phyloP scores from a whole-genome alignment of 805 yeast genomes.

The Wickerhamiella occidentalis region DNA sequence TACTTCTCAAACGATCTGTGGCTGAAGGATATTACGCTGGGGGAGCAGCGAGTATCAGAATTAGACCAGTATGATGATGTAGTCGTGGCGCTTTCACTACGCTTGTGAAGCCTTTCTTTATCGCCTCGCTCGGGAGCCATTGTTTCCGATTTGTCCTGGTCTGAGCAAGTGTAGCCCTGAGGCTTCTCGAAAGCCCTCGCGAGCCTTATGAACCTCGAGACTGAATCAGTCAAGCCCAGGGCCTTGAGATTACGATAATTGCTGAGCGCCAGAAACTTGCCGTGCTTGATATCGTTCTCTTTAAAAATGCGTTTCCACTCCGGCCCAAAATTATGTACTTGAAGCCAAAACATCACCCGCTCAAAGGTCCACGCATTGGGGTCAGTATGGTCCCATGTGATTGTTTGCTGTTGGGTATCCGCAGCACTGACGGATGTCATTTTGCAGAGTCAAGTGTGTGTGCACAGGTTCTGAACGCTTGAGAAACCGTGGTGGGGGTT shows the following conservation, averaged over 20 bases:
- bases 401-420: constrained; percentile 2
- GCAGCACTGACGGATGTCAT: not conserved
- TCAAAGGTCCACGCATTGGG: constrained; percentile 51
- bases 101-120: not conserved
- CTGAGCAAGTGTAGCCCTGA: not conserved
- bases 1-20: constrained; percentile 12
- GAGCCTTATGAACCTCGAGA: constrained; percentile 44
- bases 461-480: not conserved
- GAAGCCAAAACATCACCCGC: constrained; percentile 60
- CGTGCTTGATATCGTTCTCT: constrained; percentile 46
- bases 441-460: not conserved
- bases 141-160: not conserved
- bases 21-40: constrained; percentile 1
- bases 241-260: constrained; percentile 51
- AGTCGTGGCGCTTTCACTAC: constrained; percentile 6
- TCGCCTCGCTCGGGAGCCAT: not conserved
- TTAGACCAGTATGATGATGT: constrained; percentile 9
- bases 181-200: constrained; percentile 31
- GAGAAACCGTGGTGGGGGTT: too few species aligned
- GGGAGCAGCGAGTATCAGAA: not conserved
- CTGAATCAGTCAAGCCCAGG: constrained; percentile 36
- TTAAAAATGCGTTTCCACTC: constrained; percentile 62
- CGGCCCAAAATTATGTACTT: constrained; percentile 51
- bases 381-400: constrained; percentile 10
- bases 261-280: constrained; percentile 50